Conservation (phyloP, 257 asterid species). For the Schizonepeta tenuifolia region DNA sequence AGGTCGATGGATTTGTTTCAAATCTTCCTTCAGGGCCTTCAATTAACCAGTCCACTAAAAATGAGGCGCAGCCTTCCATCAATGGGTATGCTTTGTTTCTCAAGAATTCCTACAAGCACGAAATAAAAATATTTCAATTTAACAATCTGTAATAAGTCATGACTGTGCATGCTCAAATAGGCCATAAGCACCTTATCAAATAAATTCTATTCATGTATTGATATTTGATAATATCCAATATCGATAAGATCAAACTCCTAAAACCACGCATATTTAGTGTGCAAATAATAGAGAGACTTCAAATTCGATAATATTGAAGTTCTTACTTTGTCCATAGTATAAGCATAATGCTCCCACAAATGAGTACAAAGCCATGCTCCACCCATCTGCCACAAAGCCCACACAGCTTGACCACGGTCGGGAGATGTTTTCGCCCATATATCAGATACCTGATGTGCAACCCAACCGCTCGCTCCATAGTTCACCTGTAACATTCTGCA, state of each 20-base stretch:
- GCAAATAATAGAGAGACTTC: constrained; percentile 5
- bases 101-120: constrained; percentile 53
- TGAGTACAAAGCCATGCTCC: constrained; percentile 91
- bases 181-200: neutral
- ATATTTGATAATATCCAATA: neutral
- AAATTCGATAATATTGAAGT: neutral
- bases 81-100: constrained; percentile 64
- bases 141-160: neutral
- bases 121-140: constrained; percentile 11
- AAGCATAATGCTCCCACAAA: constrained; percentile 80
- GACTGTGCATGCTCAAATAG: neutral
- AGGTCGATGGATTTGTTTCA: constrained; percentile 89
- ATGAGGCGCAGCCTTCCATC: constrained; percentile 67
- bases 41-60: constrained; percentile 76
- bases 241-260: neutral
- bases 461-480: constrained; percentile 82
- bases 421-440: constrained; percentile 86
- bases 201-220: neutral
- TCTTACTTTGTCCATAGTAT: constrained; percentile 72
- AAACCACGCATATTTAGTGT: neutral
- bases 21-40: constrained; percentile 61
- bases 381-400: constrained; percentile 89
- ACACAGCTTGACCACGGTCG: constrained; percentile 58
- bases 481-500: constrained; percentile 77
- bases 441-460: constrained; percentile 81